Conservation (phyloP, 2,329 filamentous ascomycete species). For the Eutypa lata region DNA sequence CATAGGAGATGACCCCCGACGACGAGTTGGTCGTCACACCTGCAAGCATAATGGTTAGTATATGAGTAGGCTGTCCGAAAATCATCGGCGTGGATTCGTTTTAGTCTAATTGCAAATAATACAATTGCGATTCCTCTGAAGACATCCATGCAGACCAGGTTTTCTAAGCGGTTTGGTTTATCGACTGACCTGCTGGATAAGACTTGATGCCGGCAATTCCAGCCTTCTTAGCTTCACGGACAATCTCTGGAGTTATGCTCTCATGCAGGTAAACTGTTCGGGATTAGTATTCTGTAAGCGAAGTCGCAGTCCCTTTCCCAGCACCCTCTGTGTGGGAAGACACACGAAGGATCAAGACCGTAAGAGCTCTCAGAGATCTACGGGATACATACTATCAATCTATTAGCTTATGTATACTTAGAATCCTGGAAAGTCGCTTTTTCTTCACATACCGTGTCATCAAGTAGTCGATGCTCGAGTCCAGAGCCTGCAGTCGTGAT, state of each 20-base stretch:
- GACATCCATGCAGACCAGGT: too few relatives aligned
- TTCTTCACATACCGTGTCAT: constrained; percentile 35
- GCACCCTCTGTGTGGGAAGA: background rate
- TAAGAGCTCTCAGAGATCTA: background rate
- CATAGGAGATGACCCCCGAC: constrained; percentile 50
- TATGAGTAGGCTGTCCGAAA: too few relatives aligned
- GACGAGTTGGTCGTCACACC: constrained; percentile 32
- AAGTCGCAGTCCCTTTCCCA: background rate
- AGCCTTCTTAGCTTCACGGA: constrained; percentile 57
- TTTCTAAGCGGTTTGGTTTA: background rate
- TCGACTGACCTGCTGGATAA: constrained; percentile 35
- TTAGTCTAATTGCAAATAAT: too few relatives aligned
- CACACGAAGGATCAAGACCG: too few relatives aligned
- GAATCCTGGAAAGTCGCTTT: too few relatives aligned
- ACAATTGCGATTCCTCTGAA: too few relatives aligned
- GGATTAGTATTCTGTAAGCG: background rate
- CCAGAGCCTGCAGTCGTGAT: constrained; percentile 39
- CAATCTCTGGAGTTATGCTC: constrained; percentile 47
- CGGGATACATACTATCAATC: background rate
- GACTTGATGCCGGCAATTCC: constrained; percentile 55
- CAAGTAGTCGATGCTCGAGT: constrained; percentile 46
- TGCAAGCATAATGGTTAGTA: constrained; percentile 5
- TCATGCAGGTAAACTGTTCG: constrained; percentile 44
- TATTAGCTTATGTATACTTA: background rate
- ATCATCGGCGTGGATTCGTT: background rate